Evolutionary conservation across 148 eudicot species (phyloP).

Genomic region (Rhododendron mucronatum): DNA sequence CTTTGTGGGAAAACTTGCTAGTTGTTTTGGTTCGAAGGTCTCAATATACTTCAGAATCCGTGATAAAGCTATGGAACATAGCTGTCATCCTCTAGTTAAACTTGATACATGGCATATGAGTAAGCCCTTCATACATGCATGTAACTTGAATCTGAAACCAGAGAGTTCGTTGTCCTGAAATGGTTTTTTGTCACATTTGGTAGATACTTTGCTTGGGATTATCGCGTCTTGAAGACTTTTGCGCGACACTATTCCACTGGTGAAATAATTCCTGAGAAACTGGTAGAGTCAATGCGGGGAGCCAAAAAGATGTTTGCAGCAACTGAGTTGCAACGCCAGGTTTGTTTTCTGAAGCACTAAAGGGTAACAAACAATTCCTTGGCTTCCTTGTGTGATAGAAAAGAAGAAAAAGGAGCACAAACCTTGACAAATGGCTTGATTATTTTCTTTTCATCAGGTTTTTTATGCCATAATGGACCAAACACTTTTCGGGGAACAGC

Average conservation of each 20-base stretch:
- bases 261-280: constrained; percentile 73
- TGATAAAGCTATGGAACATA: neutral
- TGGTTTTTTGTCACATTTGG: constrained; percentile 4
- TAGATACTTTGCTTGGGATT: constrained; percentile 98
- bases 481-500: constrained; percentile 61
- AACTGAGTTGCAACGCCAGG: constrained; percentile 94
- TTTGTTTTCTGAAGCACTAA: constrained; percentile 16
- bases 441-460: constrained; percentile 39
- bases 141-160: neutral
- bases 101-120: neutral
- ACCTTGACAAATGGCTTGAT: constrained; percentile 6
- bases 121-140: neutral
- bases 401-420: neutral
- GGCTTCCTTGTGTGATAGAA: neutral
- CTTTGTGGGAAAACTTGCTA: neutral
- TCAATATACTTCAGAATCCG: neutral
- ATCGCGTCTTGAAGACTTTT: constrained; percentile 73
- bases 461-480: constrained; percentile 84
- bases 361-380: neutral
- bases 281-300: constrained; percentile 64
- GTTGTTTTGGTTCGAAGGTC: neutral
- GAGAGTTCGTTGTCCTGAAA: neutral
- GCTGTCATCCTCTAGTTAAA: constrained; percentile 1
- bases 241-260: constrained; percentile 88
- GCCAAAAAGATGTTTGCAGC: constrained; percentile 91